Evolutionary conservation across 768 basidiomycete genomes (phyloP).

Genomic region (Russula earlei): DNA sequence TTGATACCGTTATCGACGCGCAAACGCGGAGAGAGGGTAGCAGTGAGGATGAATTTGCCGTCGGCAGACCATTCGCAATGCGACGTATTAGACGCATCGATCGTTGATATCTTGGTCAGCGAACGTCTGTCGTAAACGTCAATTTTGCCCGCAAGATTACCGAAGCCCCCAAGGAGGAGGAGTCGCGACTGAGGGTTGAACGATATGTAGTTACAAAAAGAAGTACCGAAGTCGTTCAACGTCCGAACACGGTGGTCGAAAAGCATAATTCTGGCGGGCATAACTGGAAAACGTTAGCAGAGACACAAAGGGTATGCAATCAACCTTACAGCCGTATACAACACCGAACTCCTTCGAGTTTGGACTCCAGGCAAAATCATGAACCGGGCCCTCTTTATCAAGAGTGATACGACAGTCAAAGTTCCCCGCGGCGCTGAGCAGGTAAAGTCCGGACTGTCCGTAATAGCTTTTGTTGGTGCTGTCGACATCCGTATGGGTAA

Average conservation of each 20-base stretch:
- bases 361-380: conserved; percentile 94
- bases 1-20: conserved; percentile 97
- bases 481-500: conserved; percentile 96
- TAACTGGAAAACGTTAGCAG: conserved; percentile 40
- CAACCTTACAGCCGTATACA: conserved; percentile 86
- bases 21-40: conserved; percentile 89
- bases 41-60: conserved; percentile 87
- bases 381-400: conserved; percentile 96
- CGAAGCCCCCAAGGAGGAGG: conserved; percentile 87
- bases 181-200: conserved; percentile 94
- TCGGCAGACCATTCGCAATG: conserved; percentile 94
- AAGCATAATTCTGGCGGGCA: conserved; percentile 89
- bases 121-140: conserved; percentile 87
- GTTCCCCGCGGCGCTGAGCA: conserved; percentile 85
- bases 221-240: conserved; percentile 83
- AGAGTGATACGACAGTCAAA: conserved; percentile 84
- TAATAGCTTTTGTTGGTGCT: conserved; percentile 97
- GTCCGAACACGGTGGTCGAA: conserved; percentile 87
- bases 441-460: conserved; percentile 91
- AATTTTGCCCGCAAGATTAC: conserved; percentile 91
- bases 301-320: not conserved
- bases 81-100: conserved; percentile 89
- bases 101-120: conserved; percentile 63
- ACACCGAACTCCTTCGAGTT: conserved; percentile 96
- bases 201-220: conserved; percentile 84